phyloP scores from a whole-genome alignment of 192 early-diverging fungal species.

The Spinellus fusiger region DNA sequence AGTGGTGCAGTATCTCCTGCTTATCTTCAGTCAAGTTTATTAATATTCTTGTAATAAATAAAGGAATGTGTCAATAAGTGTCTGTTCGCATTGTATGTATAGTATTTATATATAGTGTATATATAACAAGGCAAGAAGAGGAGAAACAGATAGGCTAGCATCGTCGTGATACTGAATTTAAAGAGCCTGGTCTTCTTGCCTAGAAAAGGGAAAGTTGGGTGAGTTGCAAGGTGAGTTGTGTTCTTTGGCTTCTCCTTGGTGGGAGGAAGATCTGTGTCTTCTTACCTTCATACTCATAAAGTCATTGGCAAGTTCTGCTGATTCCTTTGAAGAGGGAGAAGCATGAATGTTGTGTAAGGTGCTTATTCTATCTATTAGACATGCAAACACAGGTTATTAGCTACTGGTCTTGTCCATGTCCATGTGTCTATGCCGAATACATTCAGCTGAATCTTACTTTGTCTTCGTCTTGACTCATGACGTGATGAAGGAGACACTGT shows the following conservation, averaged over 20 bases:
- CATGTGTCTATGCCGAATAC: no score
- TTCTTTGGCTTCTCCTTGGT: not conserved
- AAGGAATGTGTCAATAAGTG: no score
- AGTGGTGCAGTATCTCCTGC: no score
- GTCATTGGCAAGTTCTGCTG: slow-evolving; percentile 28
- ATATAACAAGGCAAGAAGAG: no score
- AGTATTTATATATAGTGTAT: no score
- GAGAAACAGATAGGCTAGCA: no score
- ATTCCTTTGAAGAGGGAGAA: slow-evolving; percentile 15
- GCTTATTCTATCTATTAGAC: slow-evolving; percentile 14
- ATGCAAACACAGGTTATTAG: slow-evolving; percentile 1
- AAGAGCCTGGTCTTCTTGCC: slow-evolving; percentile 4
- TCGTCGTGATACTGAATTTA: slow-evolving; percentile 7
- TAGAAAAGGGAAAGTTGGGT: not conserved
- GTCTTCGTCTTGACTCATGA: slow-evolving; percentile 14
- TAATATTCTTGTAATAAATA: no score
- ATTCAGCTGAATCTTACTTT: slow-evolving; percentile 13
- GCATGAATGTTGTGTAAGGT: slow-evolving; percentile 26
- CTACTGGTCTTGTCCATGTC: no score
- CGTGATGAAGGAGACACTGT: slow-evolving; percentile 9
- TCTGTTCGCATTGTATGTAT: no score
- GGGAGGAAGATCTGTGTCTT: not conserved
- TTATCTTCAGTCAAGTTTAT: no score
- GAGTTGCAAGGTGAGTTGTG: not conserved
- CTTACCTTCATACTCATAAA: slow-evolving; percentile 28